Evolutionary conservation across 2,329 filamentous ascomycete species (phyloP).

Genomic region (Apiospora saccharicola): DNA sequence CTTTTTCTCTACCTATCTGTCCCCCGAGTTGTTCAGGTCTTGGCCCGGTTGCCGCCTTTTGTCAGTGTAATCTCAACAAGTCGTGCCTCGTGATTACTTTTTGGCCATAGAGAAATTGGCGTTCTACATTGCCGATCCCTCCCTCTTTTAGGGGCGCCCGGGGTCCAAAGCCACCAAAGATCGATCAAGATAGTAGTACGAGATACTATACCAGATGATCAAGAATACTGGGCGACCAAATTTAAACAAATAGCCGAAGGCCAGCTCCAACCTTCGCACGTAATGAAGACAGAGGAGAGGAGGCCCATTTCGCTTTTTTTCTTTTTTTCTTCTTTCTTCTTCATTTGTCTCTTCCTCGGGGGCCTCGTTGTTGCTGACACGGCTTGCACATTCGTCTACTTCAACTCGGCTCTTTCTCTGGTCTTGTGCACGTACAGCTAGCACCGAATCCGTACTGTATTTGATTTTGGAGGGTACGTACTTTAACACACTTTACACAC

Average conservation of each 20-base stretch:
- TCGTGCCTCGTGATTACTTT: conserved; percentile 8
- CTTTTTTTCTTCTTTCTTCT: too few species aligned
- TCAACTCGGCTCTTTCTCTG: too few species aligned
- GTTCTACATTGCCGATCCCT: conserved; percentile 15
- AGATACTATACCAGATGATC: background rate
- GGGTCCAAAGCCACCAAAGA: conserved; percentile 9
- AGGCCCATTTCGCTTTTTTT: background rate
- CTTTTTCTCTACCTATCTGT: too few species aligned
- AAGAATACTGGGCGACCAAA: background rate
- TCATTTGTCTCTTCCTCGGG: background rate
- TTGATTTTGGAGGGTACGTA: too few species aligned
- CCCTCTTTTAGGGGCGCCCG: background rate
- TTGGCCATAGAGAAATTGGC: conserved; percentile 3
- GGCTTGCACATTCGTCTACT: background rate
- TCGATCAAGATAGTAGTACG: conserved; percentile 11
- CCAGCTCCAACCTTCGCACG: background rate
- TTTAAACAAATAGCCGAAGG: background rate
- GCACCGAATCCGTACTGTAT: background rate
- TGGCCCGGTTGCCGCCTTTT: background rate
- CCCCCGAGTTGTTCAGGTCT: background rate
- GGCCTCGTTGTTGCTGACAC: background rate
- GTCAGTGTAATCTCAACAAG: background rate
- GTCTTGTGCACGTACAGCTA: too few species aligned
- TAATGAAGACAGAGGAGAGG: background rate
- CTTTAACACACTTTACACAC: background rate